Evolutionary conservation across 176 grass and related monocot genomes (phyloP).

Genomic region (Areca catechu): DNA sequence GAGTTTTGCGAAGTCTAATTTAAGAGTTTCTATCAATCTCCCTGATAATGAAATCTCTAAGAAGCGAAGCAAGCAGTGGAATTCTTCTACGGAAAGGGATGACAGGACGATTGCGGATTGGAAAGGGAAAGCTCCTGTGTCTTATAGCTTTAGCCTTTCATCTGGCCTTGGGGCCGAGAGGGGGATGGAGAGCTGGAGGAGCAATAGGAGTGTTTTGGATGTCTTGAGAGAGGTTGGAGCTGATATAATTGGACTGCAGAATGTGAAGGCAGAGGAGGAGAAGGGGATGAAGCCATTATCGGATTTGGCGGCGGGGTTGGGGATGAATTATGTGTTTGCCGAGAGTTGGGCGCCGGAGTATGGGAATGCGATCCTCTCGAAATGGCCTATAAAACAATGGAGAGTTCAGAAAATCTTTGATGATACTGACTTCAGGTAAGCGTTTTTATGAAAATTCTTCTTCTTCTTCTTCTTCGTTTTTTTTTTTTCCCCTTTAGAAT

Average conservation of each 20-base stretch:
- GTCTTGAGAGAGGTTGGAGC: constrained; percentile 77
- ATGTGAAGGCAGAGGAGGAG: constrained; percentile 84
- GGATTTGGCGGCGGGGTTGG: constrained; percentile 64
- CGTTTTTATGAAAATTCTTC: neutral
- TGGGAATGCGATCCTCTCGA: constrained; percentile 88
- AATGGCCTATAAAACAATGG: constrained; percentile 82
- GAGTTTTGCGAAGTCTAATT: constrained; percentile 40
- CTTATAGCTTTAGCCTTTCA: neutral
- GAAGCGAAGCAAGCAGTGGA: constrained; percentile 34
- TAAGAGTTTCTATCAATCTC: constrained; percentile 87
- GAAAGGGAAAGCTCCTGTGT: constrained; percentile 23
- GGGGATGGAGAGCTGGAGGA: neutral
- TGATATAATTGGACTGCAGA: constrained; percentile 84
- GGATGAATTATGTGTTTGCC: constrained; percentile 91
- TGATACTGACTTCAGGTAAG: constrained; percentile 70
- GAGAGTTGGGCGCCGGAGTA: constrained; percentile 99
- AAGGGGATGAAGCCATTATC: constrained; percentile 87
- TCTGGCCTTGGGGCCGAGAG: neutral
- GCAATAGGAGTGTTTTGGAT: constrained; percentile 58
- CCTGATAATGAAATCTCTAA: constrained; percentile 95
- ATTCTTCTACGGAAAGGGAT: neutral
- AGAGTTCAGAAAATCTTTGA: constrained; percentile 73
- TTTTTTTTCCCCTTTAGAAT: too few relatives aligned
- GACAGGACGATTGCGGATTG: neutral
- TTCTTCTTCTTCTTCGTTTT: too few relatives aligned